phyloP scores from a whole-genome alignment of 371 early-diverging fungal species.

The Polyrhizophydium stewartii region DNA sequence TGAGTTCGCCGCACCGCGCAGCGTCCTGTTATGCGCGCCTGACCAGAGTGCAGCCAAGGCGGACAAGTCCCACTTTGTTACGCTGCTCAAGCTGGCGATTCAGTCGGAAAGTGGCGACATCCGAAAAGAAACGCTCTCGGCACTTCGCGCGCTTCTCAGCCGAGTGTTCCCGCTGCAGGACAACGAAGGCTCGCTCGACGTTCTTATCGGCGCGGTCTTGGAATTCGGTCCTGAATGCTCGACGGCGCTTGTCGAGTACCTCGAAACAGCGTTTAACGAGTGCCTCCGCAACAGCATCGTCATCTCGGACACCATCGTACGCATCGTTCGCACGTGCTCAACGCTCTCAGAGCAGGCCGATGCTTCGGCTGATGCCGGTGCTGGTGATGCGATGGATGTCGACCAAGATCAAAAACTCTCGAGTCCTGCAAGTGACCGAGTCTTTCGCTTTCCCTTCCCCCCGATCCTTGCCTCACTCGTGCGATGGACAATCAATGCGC shows the following conservation, averaged over 20 bases:
- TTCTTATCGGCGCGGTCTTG: not conserved
- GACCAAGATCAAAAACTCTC: not conserved
- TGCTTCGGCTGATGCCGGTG: not conserved
- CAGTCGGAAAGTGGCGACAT: not conserved
- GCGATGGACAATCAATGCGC: not conserved
- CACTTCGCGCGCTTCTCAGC: not conserved
- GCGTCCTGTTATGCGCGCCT: too few species aligned
- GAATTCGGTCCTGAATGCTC: not conserved
- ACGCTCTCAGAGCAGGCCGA: not conserved
- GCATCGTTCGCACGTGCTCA: not conserved
- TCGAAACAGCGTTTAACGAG: not conserved
- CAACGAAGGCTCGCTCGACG: not conserved
- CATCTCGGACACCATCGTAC: not conserved
- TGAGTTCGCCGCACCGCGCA: not conserved
- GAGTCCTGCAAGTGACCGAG: not conserved
- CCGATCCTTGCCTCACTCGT: not conserved
- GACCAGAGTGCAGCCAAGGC: not conserved
- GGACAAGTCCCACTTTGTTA: not conserved
- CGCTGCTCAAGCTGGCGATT: not conserved
- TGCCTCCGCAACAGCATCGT: not conserved
- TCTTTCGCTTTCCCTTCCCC: not conserved
- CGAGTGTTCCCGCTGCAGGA: not conserved
- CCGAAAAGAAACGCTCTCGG: not conserved
- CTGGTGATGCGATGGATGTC: conserved; percentile 1
- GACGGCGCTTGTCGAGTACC: not conserved